These are phyloP conservation scores for Ceratocystis cubensis DNA, from an alignment of 2,329 filamentous ascomycete species.

Conservation along the genomic window DNA sequence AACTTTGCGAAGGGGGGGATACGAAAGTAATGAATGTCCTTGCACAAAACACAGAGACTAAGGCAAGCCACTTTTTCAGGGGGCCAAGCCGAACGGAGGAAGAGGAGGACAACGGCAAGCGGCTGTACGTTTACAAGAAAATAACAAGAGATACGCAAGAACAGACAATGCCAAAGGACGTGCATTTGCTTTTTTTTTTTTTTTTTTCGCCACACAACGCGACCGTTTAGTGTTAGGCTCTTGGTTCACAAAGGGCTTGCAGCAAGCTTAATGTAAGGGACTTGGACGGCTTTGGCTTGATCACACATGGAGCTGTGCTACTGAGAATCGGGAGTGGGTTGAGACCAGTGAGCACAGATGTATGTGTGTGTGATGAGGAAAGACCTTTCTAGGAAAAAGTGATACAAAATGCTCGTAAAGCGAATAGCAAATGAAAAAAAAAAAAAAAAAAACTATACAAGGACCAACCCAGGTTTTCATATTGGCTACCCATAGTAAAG, in stretches of 20 bases:
- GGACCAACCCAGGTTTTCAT: no score
- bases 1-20: not conserved
- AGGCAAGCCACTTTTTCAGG: not conserved
- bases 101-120: not conserved
- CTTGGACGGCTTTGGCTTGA: not conserved
- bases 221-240: not conserved
- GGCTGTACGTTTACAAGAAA: not conserved
- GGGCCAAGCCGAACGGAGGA: not conserved
- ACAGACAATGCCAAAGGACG: constrained; percentile 1
- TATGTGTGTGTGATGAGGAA: no score
- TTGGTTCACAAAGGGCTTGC: not conserved
- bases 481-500: no score
- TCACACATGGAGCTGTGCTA: no score
- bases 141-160: not conserved
- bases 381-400: no score
- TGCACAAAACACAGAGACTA: not conserved
- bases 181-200: not conserved
- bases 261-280: not conserved
- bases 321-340: no score
- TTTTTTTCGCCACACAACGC: not conserved
- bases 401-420: no score
- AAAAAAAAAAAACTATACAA: no score
- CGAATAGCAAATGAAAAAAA: no score
- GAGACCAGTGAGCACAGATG: no score
- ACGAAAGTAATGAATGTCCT: not conserved